Base-by-base conservation (phyloP, 2,329 filamentous ascomycete species). In the Neofusicoccum kwambonambiense region DNA sequence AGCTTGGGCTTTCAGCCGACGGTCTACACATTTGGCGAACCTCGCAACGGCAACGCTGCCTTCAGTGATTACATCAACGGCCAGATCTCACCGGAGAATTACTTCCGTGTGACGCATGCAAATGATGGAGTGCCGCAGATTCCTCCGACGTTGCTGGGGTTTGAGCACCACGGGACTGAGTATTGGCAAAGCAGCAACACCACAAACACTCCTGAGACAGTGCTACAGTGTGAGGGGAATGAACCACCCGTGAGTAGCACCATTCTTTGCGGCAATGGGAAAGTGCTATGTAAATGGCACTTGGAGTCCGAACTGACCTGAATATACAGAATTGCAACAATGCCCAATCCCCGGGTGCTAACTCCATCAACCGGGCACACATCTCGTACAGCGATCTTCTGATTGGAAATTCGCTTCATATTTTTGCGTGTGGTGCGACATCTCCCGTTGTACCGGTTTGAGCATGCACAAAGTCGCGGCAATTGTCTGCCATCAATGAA, bases 111-210 rank as follows among this genome's bases (percentile, higher is more conserved):
- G 19, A 61, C 57, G 5, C 57, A 61, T 31, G 22, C 41, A 19
- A 61, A 61, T 39, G 57, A 61, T 4, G 57, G 57, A 19, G 57
- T 61, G 31, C 57, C 57, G 17, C 57, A 61, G 13, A 61, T 61
- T 34, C 57, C 57, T 19, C 57, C 57, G 3, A 45, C 39, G 17
- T 11, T 49, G 11, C 41, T 61, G 22, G 57, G 57, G 15, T 61
- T 44, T 31, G 19, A 45, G 39, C 57, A 61, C 22, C 57, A 61
- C 31, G 57, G 57, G n/a, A 61, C 42, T 7, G 57, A 61, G 19
- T 61, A 61, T 11, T 61, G 57, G 57, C 42, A 61, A 17, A 61
- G 57, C 45, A 34, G 34, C 12, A 42, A 45, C 13, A 61, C 31
- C 6, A 50, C 22, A 3, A 45, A 61, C 22, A 42, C 31, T 8